phyloP scores from a whole-genome alignment of 129 eudicot genomes.

The Calendula officinalis region DNA sequence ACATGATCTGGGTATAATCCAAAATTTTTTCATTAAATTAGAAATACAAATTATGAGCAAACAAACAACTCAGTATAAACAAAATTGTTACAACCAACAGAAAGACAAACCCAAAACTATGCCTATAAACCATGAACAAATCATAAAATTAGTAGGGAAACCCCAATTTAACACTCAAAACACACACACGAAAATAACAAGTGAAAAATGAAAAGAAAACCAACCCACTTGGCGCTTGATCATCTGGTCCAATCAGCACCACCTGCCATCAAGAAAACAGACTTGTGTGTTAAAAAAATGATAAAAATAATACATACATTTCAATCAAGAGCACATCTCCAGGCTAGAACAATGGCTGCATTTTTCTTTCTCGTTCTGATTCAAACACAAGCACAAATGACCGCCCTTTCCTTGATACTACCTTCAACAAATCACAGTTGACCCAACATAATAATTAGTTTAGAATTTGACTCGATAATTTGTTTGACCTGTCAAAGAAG shows the following conservation, averaged over 20 bases:
- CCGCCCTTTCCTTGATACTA: slow-evolving; percentile 82
- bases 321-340: slow-evolving; percentile 87
- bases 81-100: slow-evolving; percentile 65
- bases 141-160: slow-evolving; percentile 50
- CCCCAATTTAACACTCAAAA: slow-evolving; percentile 49
- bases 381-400: slow-evolving; percentile 83
- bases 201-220: slow-evolving; percentile 25
- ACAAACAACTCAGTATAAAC: slow-evolving; percentile 10
- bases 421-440: no score
- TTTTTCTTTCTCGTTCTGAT: slow-evolving; percentile 80
- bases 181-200: slow-evolving; percentile 33
- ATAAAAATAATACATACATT: slow-evolving; percentile 52
- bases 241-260: slow-evolving; percentile 87
- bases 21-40: slow-evolving; percentile 15
- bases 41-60: slow-evolving; percentile 24
- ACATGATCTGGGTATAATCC: no score
- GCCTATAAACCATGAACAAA: slow-evolving; percentile 66
- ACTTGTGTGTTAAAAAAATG: background rate
- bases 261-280: slow-evolving; percentile 42
- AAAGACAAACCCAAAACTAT: slow-evolving; percentile 89
- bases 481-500: no score
- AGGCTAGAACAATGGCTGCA: slow-evolving; percentile 69
- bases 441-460: no score
- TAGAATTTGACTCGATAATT: no score
- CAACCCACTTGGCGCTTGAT: slow-evolving; percentile 65